phyloP scores from a whole-genome alignment of 345 rosid species.

The Carallia pectinifolia region DNA sequence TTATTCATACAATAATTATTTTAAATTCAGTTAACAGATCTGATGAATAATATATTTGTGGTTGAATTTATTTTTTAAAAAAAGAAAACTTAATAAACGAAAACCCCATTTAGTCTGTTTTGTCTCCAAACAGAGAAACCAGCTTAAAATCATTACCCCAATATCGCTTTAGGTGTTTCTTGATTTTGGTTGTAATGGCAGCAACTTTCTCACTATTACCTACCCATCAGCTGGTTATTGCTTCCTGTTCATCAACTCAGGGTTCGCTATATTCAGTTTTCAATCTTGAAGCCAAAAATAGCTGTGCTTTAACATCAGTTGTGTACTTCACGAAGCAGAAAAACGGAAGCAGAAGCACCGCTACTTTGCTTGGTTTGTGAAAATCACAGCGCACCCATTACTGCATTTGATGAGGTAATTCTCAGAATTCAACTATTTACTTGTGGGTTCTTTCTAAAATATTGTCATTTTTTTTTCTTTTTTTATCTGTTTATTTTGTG shows the following conservation, averaged over 20 bases:
- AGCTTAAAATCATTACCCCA: too few species aligned
- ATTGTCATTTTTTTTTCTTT: not conserved
- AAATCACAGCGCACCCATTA: constrained; percentile 23
- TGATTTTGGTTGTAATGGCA: not conserved
- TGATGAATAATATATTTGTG: too few species aligned
- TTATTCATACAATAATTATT: too few species aligned
- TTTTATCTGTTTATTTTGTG: not conserved
- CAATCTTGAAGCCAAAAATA: not conserved
- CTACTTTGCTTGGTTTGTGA: constrained; percentile 17
- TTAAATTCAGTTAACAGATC: too few species aligned
- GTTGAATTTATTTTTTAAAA: too few species aligned
- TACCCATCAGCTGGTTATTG: not conserved
- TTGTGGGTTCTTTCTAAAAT: too few species aligned
- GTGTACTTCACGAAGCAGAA: not conserved
- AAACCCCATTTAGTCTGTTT: too few species aligned
- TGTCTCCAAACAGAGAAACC: too few species aligned
- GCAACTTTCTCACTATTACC: not conserved
- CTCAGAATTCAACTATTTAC: too few species aligned
- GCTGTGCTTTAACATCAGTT: not conserved
- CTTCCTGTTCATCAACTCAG: not conserved
- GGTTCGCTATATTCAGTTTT: not conserved
- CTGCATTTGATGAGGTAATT: constrained; percentile 50
- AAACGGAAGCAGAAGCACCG: not conserved
- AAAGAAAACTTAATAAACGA: too few species aligned
- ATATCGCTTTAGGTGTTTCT: too few species aligned